Evolutionary conservation across 805 yeast species (phyloP), one percentile per base, ranked within the genome.

Genomic region (Sungouiella thailandica): DNA sequence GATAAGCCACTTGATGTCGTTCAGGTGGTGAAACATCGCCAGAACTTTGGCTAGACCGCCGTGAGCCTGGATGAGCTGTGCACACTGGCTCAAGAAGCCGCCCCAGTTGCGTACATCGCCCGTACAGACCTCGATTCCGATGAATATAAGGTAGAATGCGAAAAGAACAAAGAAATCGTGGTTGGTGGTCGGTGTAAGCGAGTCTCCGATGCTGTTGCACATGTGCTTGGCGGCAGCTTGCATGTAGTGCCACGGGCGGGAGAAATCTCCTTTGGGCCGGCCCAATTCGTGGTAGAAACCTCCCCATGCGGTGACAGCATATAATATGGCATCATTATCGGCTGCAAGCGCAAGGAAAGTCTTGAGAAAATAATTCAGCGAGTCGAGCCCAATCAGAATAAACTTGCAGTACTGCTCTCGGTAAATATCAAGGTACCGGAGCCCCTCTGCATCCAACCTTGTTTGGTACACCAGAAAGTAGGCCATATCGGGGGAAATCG

Each of bases 91-190:
- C 38, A 45, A 33, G 35, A 43, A 41, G 12, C 41, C 41, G 17
- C 43, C 37, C 53, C 53, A 49, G 31, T 46, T 43, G 11, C 41
- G 33, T 14, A 48, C 41, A 22, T 49, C 53, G 9, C 53, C 53
- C 7, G 50, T 40, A 27, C 50, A 43, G 23, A 49, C 50, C 40
- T 49, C 50, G 20, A 43, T 45, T 8, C 50, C 48, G 10, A 47
- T 38, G 31, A 45, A 41, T 5, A 49, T 40, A 16, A 49, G 44
- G 35, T 47, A 47, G 32, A 45, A 47, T 9, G 41, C 41, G 16
- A 49, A 36, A 12, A 49, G 41, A 17, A 27, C 36, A 17, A 41
- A 42, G 17, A 46, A 37, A 15, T 49, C 44, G 12, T 37, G 34
- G 18, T 40, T 44, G 34, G 29, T 34, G 7, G 13, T 19, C 4